Percentiles rank a stretch among this genome's conserved stretches.
These are phyloP conservation scores for Fusarium nodosum DNA, from an alignment of 2,329 filamentous ascomycete genomes.

Conservation along the genomic window DNA sequence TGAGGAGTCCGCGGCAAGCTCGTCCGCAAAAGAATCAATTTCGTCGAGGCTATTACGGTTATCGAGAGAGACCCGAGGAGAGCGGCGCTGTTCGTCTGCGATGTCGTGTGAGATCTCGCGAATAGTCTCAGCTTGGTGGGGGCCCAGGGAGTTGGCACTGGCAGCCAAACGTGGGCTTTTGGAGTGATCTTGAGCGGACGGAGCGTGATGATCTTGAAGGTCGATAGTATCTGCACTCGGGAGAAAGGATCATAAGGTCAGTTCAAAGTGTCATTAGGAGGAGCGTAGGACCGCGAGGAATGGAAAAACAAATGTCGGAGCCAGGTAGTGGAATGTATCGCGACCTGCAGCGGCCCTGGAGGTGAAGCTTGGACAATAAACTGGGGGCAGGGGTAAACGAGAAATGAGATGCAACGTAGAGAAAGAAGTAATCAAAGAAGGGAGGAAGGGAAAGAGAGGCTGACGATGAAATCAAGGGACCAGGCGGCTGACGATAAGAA, in stretches of 20 bases:
- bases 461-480: constrained; percentile 28
- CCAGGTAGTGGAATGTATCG: constrained; percentile 49
- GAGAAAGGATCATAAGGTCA: constrained; percentile 38
- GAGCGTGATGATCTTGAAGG: constrained; percentile 85
- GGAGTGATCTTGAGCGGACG: constrained; percentile 86
- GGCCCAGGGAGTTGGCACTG: constrained; percentile 69
- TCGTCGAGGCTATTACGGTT: constrained; percentile 60
- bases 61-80: constrained; percentile 70
- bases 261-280: constrained; percentile 31
- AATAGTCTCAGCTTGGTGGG: constrained; percentile 88
- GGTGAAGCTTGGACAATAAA: constrained; percentile 40
- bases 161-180: constrained; percentile 38
- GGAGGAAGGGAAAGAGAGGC: constrained; percentile 33
- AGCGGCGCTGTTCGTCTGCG: constrained; percentile 77
- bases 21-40: constrained; percentile 62
- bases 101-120: constrained; percentile 83
- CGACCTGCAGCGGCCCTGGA: constrained; percentile 38
- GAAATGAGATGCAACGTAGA: constrained; percentile 41
- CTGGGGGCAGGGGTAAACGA: constrained; percentile 43
- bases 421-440: constrained; percentile 41
- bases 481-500: constrained; percentile 27
- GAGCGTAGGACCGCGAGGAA: constrained; percentile 30
- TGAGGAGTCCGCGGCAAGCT: constrained; percentile 57
- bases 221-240: constrained; percentile 84
- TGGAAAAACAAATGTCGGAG: constrained; percentile 38